These are phyloP conservation scores for Fagus sylvatica DNA, from an alignment of 306 rosid species.

Conservation along the genomic window DNA sequence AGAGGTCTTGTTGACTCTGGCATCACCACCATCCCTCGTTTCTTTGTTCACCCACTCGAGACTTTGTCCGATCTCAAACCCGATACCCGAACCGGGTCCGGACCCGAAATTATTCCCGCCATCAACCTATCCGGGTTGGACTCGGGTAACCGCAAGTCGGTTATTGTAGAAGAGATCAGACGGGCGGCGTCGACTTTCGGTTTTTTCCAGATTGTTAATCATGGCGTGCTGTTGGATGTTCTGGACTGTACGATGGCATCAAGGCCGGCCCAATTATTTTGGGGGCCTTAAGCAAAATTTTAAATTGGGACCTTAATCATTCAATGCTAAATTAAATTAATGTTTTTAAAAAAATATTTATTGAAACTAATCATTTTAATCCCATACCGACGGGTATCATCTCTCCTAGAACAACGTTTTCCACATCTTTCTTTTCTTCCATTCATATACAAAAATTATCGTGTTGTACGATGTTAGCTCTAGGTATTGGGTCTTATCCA, in stretches of 20 bases:
- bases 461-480: no score
- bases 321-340: no score
- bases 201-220: conserved; percentile 62
- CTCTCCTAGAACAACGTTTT: no score
- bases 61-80: conserved; percentile 31
- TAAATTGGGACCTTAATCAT: no score
- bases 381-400: no score
- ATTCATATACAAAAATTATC: no score
- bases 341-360: no score
- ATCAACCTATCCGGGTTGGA: conserved; percentile 45
- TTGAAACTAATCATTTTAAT: no score
- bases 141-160: conserved; percentile 11
- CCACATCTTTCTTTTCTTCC: no score
- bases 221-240: conserved; percentile 36
- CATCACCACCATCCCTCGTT: conserved; percentile 43
- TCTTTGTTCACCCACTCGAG: conserved; percentile 64
- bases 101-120: conserved; percentile 32
- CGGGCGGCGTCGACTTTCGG: conserved; percentile 53
- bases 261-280: no score
- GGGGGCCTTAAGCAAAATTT: no score
- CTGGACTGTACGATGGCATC: conserved; percentile 26
- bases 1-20: conserved; percentile 69
- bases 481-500: no score
- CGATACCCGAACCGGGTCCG: not conserved
- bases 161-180: conserved; percentile 33